Evolutionary conservation across 495 filamentous ascomycete genomes (phyloP).

Genomic region (Copromyces sp.): DNA sequence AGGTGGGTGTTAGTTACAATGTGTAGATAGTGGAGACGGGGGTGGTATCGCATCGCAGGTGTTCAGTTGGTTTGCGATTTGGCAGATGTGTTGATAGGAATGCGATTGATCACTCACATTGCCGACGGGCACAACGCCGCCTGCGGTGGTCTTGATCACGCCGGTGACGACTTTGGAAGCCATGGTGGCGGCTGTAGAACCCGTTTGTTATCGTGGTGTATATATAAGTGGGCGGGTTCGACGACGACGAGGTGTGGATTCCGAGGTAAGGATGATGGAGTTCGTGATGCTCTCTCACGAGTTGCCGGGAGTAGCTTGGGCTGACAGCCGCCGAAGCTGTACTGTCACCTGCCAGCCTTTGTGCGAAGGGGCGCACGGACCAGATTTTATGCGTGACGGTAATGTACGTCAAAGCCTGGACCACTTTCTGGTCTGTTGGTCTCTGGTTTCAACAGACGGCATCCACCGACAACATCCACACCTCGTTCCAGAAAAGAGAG

Average conservation of each 20-base stretch:
- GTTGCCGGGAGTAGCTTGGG: background rate
- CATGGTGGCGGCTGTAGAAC: conserved; percentile 29
- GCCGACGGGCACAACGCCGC: conserved; percentile 34
- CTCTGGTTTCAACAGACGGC: background rate
- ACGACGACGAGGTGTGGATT: background rate
- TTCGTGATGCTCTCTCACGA: background rate
- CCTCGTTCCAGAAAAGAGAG: background rate
- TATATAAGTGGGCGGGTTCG: background rate
- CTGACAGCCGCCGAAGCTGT: background rate
- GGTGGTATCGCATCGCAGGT: background rate
- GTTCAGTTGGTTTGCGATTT: no score
- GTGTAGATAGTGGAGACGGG: background rate
- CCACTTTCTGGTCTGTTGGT: background rate
- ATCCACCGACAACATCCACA: background rate
- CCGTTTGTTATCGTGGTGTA: background rate
- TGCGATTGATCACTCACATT: conserved; percentile 26
- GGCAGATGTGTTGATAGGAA: background rate
- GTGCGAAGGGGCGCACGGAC: background rate
- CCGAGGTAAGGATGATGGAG: background rate
- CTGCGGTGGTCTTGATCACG: conserved; percentile 39
- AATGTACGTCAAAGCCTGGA: background rate
- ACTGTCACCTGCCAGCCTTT: background rate
- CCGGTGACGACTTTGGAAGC: conserved; percentile 45
- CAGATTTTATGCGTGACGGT: background rate
- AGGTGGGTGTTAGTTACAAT: background rate